These are phyloP conservation scores for Clonostachys chloroleuca DNA, from an alignment of 2,329 filamentous ascomycete genomes.

Conservation along the genomic window DNA sequence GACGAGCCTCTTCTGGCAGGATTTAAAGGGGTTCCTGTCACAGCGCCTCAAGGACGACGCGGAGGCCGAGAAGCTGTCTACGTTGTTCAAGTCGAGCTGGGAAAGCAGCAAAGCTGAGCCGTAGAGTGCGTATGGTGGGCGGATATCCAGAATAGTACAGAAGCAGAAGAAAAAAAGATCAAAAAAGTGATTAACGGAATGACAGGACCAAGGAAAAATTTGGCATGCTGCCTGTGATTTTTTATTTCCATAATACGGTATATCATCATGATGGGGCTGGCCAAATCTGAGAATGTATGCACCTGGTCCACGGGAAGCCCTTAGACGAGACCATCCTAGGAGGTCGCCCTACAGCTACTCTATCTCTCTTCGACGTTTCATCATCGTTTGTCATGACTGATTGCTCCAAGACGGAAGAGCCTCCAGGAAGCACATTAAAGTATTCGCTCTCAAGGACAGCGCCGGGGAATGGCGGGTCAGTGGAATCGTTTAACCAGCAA, in stretches of 20 bases:
- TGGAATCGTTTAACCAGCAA: slow-evolving; percentile 35
- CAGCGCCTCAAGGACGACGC: slow-evolving; percentile 72
- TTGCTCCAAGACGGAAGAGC: slow-evolving; percentile 10
- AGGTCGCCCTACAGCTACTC: neutral
- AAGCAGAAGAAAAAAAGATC: neutral
- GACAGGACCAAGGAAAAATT: neutral
- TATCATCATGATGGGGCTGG: slow-evolving; percentile 18
- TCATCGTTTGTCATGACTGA: slow-evolving; percentile 15
- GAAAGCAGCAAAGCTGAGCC: slow-evolving; percentile 34
- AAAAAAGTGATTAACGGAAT: neutral
- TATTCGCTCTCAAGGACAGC: slow-evolving; percentile 13
- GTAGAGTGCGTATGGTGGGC: slow-evolving; percentile 3
- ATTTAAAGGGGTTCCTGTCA: slow-evolving; percentile 75
- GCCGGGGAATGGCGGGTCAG: neutral
- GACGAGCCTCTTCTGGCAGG: slow-evolving; percentile 78
- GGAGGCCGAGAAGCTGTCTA: slow-evolving; percentile 58
- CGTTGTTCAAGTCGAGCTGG: slow-evolving; percentile 70
- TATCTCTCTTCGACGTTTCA: slow-evolving; percentile 9
- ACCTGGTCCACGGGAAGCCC: slow-evolving; percentile 9
- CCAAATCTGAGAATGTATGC: slow-evolving; percentile 18
- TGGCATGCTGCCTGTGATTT: slow-evolving; percentile 2
- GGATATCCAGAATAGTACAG: neutral
- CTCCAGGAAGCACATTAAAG: slow-evolving; percentile 16
- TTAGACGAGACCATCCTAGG: slow-evolving; percentile 2
- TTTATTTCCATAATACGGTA: slow-evolving; percentile 16